Evolutionary conservation across 2,329 filamentous ascomycete genomes (phyloP).

Genomic region (Exophiala lecanii-corni): DNA sequence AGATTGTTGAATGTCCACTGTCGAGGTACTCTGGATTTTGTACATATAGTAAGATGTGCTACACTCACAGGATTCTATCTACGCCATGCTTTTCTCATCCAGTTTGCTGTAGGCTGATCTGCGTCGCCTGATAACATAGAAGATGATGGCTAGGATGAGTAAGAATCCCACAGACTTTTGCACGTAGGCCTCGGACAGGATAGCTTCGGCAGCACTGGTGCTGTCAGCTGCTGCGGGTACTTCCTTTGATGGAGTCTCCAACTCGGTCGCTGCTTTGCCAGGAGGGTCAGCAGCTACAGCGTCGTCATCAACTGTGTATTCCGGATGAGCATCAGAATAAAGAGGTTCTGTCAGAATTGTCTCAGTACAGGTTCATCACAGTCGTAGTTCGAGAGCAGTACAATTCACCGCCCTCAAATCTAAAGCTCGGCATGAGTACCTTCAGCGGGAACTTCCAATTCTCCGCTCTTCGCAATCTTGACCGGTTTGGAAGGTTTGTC

Average conservation of each 20-base stretch:
- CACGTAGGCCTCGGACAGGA: slow-evolving; percentile 20
- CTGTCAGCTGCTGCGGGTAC: slow-evolving; percentile 11
- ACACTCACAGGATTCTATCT: slow-evolving; percentile 7
- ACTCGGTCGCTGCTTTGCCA: slow-evolving; percentile 4
- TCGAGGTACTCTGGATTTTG: too few species aligned
- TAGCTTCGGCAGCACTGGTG: slow-evolving; percentile 7
- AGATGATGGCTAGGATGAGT: slow-evolving; percentile 15
- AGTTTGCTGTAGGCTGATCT: slow-evolving; percentile 14
- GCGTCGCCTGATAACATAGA: slow-evolving; percentile 17
- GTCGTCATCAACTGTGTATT: slow-evolving; percentile 16
- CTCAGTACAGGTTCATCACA: slow-evolving; percentile 12
- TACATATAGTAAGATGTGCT: too few species aligned
- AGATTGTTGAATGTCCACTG: too few species aligned
- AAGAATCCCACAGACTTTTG: slow-evolving; percentile 20
- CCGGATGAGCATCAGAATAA: slow-evolving; percentile 23
- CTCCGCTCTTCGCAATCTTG: slow-evolving; percentile 63
- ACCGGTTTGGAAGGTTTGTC: slow-evolving; percentile 57
- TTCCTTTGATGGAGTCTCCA: slow-evolving; percentile 11
- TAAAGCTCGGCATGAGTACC: slow-evolving; percentile 65
- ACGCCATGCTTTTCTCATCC: slow-evolving; percentile 24
- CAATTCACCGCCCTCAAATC: slow-evolving; percentile 29
- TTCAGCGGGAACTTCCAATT: slow-evolving; percentile 58
- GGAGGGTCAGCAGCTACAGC: background rate
- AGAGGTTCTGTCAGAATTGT: slow-evolving; percentile 17
- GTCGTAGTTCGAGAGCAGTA: slow-evolving; percentile 23